Evolutionary conservation across 345 rosid genomes (phyloP).

Genomic region (Mercurialis annua): DNA sequence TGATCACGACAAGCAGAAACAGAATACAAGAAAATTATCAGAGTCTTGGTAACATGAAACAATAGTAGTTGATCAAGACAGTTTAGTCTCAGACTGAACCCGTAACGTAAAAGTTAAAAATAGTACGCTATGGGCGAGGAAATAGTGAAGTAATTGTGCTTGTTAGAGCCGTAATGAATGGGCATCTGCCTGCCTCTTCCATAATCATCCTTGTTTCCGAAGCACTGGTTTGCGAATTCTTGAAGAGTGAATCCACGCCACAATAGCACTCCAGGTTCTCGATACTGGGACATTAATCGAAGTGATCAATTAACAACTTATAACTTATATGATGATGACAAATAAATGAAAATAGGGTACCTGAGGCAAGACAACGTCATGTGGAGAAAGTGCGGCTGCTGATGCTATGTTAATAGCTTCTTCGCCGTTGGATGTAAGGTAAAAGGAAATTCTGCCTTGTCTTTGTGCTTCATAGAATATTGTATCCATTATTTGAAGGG

Average conservation of each 20-base stretch:
- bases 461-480: constrained; percentile 79
- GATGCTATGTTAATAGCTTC: constrained; percentile 83
- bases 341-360: constrained; percentile 30
- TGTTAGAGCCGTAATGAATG: constrained; percentile 48
- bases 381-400: constrained; percentile 59
- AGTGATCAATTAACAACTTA: background rate
- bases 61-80: background rate
- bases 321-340: no score
- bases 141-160: constrained; percentile 47
- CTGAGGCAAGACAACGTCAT: constrained; percentile 73
- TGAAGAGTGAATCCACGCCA: constrained; percentile 55
- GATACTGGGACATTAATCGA: constrained; percentile 42
- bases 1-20: constrained; percentile 23
- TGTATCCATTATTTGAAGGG: constrained; percentile 71
- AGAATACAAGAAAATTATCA: background rate
- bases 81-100: no score
- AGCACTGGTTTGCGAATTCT: constrained; percentile 52
- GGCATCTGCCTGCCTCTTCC: constrained; percentile 71
- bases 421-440: constrained; percentile 66
- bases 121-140: constrained; percentile 52
- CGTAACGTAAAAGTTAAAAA: background rate
- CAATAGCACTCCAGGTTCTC: constrained; percentile 60
- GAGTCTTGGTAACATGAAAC: background rate
- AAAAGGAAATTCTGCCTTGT: constrained; percentile 86
- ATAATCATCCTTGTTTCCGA: constrained; percentile 41